Percentiles rank a stretch among this genome's conserved stretches.
Conservation (phyloP, 2,329 filamentous ascomycete species). For the Ceratocystis ficicola region DNA sequence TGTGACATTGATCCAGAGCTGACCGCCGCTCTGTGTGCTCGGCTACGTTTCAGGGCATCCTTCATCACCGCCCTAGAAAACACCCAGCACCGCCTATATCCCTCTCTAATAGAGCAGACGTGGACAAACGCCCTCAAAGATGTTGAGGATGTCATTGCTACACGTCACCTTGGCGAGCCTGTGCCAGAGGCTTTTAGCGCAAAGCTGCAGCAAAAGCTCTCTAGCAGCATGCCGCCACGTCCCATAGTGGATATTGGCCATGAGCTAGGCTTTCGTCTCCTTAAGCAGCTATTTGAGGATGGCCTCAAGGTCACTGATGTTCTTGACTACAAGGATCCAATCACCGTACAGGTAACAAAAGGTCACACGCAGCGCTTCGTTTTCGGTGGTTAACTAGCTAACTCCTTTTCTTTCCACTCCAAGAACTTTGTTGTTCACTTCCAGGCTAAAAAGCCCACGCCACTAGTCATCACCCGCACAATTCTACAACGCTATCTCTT, state of each 20-base stretch:
- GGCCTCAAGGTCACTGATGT: constrained; percentile 56
- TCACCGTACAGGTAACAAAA: constrained; percentile 53
- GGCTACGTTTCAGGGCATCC: constrained; percentile 54
- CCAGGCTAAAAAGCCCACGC: constrained; percentile 67
- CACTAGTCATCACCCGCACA: constrained; percentile 70
- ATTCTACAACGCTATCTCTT: constrained; percentile 66
- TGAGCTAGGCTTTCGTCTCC: constrained; percentile 56
- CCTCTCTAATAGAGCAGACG: constrained; percentile 37
- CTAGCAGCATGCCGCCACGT: constrained; percentile 84
- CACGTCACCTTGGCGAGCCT: constrained; percentile 41
- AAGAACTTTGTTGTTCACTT: constrained; percentile 64
- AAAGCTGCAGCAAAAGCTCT: constrained; percentile 81
- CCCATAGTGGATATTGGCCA: constrained; percentile 72
- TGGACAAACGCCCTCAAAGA: constrained; percentile 32
- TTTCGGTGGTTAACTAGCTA: neutral
- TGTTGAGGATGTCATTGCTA: constrained; percentile 4
- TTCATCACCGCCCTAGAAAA: constrained; percentile 47
- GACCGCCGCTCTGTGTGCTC: constrained; percentile 45
- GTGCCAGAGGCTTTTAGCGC: constrained; percentile 74
- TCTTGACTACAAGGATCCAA: constrained; percentile 53
- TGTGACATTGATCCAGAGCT: constrained; percentile 28
- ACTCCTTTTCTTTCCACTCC: neutral
- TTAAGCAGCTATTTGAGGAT: constrained; percentile 61
- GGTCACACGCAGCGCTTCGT: constrained; percentile 21
- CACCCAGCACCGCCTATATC: constrained; percentile 35